A percentile compares a stretch with the other conserved stretches of the same genome.
Evolutionary conservation across 495 filamentous ascomycete genomes (phyloP).

Genomic region (Schizothecium vesticola): DNA sequence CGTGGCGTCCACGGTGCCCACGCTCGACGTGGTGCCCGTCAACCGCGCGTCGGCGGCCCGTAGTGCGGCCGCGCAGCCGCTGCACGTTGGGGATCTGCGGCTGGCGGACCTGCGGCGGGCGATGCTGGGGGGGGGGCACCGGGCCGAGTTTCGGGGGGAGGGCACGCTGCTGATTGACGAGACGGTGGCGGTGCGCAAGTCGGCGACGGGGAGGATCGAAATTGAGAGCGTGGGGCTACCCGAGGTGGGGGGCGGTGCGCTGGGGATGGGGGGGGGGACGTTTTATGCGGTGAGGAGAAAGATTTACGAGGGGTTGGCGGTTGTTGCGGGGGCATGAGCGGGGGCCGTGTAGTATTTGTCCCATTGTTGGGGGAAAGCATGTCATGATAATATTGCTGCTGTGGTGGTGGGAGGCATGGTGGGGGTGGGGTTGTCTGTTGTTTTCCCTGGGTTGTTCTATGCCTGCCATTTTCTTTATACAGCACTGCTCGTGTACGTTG

Average conservation of each 20-base stretch:
- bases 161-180: conserved; percentile 87
- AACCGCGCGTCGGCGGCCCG: conserved; percentile 70
- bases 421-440: not conserved
- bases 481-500: not conserved
- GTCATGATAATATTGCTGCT: not conserved
- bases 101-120: conserved; percentile 82
- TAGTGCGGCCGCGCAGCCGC: conserved; percentile 69
- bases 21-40: conserved; percentile 72
- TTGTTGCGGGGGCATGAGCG: conserved; percentile 27
- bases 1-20: conserved; percentile 40
- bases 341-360: not conserved
- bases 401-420: not conserved
- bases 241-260: conserved; percentile 24
- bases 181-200: conserved; percentile 81
- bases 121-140: conserved; percentile 76
- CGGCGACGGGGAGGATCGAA: conserved; percentile 78
- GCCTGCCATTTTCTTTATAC: not conserved
- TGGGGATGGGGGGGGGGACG: conserved; percentile 13
- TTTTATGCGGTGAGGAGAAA: conserved; percentile 30
- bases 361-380: not conserved
- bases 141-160: conserved; percentile 88
- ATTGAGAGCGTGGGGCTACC: conserved; percentile 69
- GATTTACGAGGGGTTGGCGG: conserved; percentile 34
- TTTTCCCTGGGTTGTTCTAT: not conserved
- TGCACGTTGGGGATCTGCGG: conserved; percentile 91